These are phyloP conservation scores for Litsea cubeba DNA, from an alignment of 164 flowering plant genomes.

Conservation along the genomic window DNA sequence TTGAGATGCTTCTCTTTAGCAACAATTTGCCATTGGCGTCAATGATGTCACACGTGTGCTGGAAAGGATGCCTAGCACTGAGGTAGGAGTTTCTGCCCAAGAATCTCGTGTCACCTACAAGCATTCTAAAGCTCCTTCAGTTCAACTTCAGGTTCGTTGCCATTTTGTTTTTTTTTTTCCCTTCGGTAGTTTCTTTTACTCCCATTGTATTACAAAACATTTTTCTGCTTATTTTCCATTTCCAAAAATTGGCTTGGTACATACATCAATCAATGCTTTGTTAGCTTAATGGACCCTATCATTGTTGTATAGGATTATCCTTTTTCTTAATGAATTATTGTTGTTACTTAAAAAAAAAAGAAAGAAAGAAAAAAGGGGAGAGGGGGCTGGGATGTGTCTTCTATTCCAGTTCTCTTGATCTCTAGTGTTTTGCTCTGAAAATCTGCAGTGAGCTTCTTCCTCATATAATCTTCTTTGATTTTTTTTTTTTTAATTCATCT, in stretches of 20 bases:
- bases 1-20: constrained; percentile 27
- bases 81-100: constrained; percentile 5
- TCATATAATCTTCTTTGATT: too few relatives aligned
- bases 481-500: too few relatives aligned
- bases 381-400: too few relatives aligned
- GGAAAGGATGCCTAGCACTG: constrained; percentile 58
- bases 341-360: too few relatives aligned
- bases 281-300: too few relatives aligned
- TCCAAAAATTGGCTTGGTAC: background rate
- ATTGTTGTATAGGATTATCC: too few relatives aligned
- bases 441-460: too few relatives aligned
- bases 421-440: too few relatives aligned
- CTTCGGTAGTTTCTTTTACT: background rate
- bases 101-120: constrained; percentile 9
- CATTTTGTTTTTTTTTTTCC: background rate
- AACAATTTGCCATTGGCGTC: constrained; percentile 82
- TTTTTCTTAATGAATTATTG: too few relatives aligned
- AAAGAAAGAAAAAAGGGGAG: too few relatives aligned
- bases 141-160: constrained; percentile 53
- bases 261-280: background rate
- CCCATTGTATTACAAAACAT: background rate
- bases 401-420: too few relatives aligned
- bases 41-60: constrained; percentile 82
- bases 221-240: background rate
- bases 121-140: constrained; percentile 21